phyloP scores from a whole-genome alignment of 257 asterid genomes.

The Nicotiana otophora region DNA sequence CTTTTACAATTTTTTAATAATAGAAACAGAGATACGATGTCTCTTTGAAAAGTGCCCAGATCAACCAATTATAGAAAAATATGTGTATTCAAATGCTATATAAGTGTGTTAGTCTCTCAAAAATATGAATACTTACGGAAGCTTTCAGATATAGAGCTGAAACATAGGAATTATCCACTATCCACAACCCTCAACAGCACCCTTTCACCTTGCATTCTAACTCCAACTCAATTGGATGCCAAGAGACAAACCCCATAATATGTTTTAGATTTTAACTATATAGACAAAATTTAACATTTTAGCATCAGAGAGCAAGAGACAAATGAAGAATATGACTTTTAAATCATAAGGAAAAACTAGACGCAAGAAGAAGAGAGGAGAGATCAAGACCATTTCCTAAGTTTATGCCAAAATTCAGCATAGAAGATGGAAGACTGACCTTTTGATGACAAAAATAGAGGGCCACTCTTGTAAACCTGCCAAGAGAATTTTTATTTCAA shows the following conservation, averaged over 20 bases:
- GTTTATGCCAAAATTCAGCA: not conserved
- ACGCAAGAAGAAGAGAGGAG: not conserved
- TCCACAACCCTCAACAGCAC: not conserved
- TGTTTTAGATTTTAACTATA: too few relatives aligned
- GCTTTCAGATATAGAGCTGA: not conserved
- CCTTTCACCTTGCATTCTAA: not conserved
- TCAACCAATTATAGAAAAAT: too few relatives aligned
- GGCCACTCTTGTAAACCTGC: constrained; percentile 96
- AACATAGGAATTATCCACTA: not conserved
- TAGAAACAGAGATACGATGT: not conserved
- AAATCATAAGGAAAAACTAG: not conserved
- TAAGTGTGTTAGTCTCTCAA: not conserved
- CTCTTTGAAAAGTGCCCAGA: not conserved
- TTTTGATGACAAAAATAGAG: constrained; percentile 87
- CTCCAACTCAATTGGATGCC: not conserved
- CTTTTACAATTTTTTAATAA: too few relatives aligned
- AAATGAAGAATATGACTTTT: not conserved
- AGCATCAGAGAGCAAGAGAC: not conserved
- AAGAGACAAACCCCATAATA: not conserved
- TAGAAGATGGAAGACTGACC: constrained; percentile 40
- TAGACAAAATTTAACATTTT: not conserved
- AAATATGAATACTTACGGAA: not conserved
- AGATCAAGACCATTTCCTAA: not conserved
- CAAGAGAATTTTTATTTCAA: constrained; percentile 8
- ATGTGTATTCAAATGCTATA: too few relatives aligned